Base-by-base conservation (phyloP, 2,329 filamentous ascomycete genomes). In the Fusarium staphyleae region DNA sequence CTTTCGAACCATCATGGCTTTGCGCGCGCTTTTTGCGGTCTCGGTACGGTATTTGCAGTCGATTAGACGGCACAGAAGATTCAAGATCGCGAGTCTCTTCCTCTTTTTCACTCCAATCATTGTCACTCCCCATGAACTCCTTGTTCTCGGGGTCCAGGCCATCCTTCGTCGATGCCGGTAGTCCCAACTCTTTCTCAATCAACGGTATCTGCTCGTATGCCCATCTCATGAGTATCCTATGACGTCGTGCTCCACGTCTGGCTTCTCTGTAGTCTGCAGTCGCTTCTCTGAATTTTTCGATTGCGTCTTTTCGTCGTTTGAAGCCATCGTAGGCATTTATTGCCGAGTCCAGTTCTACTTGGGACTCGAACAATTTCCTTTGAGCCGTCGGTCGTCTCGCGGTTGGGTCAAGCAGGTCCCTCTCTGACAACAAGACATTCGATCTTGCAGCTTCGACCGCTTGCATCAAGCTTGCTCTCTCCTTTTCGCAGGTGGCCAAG, bases 141-240 rank as follows among this genome's bases (percentile, higher is more conserved):
- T 55, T 36, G 12, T 16, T 40, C 9, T 32, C 26, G 6, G 45
- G 9, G 13, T 3, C 7, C 8, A 32, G 18, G 1, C 16, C 6
- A 34, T 36, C 18, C 37, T 37, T 30, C 6, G 39, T 45, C 18
- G 37, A 57, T 12, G 18, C 30, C 12, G 48, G 34, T 26, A 60
- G 4, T 13, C 48, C 53, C 3, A 59, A 37, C 30, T 68, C 55
- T 11, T 45, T 15, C 40, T 62, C 52, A 4, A 68, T 57, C 19
- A 60, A 12, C 4, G 57, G 45, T 16, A 60, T 29, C 26, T 67
- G 63, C 22, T 64, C 40, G 12, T 45, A 29, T 5, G 50, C 40
- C 66, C 66, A 68, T 13, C 30, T 24, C 19, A 69, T 40, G 14
- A 69, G 52, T 3, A 61, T 32, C 14, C 48, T 51, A n/a, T 64